Evolutionary conservation across 1,284 basidiomycete species (phyloP).

Genomic region (Marasmius oreades): DNA sequence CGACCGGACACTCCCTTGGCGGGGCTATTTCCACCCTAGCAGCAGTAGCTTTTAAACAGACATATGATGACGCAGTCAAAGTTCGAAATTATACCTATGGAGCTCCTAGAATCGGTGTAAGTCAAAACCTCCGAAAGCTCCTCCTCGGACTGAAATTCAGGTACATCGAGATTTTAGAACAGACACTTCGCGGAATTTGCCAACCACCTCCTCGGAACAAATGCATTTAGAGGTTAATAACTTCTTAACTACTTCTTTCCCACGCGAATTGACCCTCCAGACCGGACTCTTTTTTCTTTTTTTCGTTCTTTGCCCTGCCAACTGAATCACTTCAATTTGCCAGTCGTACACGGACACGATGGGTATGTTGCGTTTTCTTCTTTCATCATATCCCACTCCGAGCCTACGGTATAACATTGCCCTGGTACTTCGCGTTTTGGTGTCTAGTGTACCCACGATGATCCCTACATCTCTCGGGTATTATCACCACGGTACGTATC

Average conservation of each 20-base stretch:
- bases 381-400: not conserved
- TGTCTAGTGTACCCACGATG: conserved; percentile 26
- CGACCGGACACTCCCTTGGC: conserved; percentile 47
- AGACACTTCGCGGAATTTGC: conserved; percentile 15
- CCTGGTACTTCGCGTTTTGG: not conserved
- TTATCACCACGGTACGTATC: conserved; percentile 36
- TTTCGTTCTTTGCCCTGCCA: conserved; percentile 1
- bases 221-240: conserved; percentile 28
- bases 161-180: conserved; percentile 5
- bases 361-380: conserved; percentile 31
- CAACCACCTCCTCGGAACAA: conserved; percentile 8
- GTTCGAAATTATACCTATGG: conserved; percentile 9
- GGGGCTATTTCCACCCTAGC: conserved; percentile 43
- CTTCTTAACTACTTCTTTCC: not conserved
- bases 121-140: not conserved
- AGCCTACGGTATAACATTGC: not conserved
- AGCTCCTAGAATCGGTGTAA: conserved; percentile 11
- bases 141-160: not conserved
- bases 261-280: not conserved
- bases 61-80: conserved; percentile 29
- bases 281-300: not conserved
- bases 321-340: not conserved
- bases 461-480: conserved; percentile 29
- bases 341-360: conserved; percentile 44
- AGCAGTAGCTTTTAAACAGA: conserved; percentile 36